Base-by-base conservation (phyloP, 2,329 filamentous ascomycete genomes). In the Fusarium verrucosum region DNA sequence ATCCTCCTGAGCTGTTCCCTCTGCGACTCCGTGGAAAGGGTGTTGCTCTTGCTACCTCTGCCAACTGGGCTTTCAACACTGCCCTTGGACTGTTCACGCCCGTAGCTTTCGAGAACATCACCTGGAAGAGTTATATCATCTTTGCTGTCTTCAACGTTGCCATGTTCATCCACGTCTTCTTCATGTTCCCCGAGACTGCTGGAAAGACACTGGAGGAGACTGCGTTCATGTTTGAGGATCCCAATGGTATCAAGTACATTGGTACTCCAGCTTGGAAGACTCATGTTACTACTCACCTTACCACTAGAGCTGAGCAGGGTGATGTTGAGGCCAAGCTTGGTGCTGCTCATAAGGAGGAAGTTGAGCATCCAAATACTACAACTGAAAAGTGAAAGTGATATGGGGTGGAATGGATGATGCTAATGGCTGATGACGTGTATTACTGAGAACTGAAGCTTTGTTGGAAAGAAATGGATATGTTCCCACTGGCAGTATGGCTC, bases 191-290 rank as follows among this genome's bases (percentile, higher is more conserved):
- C 0, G 81, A 83, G 57, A 82, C 81, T 0, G 76, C 79, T 58
- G 70, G 71, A 62, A 81, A 82, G 36, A 82, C 80, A 2, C 78
- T 89, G 3, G 88, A 90, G 72, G 87, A 90, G 68, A 84, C 89
- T 72, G 87, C 90, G 52, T 40, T 70, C 8, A 73, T 77, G 35
- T 78, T 77, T 17, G 68, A 70, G 13, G 68, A 70, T 4, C 63
- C 66, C 0, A 16, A 70, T 4, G 68, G 68, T 4, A 66, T 70
- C 9, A 52, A 54, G 7, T 67, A 55, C 6, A 47, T 70, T 5
- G 68, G 68, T 1, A 70, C 68, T 0, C 60, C 60, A 0, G 68
- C 68, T 9, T 70, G 68, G 68, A 70, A 70, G 60, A 71, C 68
- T 4, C 44, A 10, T 2, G 41, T 61, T 1, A 19, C 50, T 6